Base-by-base conservation (phyloP, 441 rosid species). In the Geranium incanum region DNA sequence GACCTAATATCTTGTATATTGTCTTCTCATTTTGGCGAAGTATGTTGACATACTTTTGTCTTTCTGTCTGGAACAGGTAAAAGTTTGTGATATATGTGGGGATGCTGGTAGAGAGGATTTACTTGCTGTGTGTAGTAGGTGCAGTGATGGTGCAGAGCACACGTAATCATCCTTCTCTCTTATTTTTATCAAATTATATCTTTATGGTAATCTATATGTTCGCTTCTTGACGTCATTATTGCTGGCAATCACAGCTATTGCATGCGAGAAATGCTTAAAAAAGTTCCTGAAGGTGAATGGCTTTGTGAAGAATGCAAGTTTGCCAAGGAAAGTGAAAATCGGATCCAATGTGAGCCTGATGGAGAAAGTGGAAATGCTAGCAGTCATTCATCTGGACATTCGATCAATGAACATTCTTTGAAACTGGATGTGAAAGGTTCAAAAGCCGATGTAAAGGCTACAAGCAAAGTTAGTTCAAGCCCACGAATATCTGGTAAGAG, bases 81-180 rank as follows among this genome's bases (percentile, higher is more conserved):
- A 96, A 83, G 97, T 96, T 55, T 96, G 99, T 76, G 99, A 96
- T 81, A 93, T 91, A 68, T 96, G 99, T 74, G 99, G 98, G 75
- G 99, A 96, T 85, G 93, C 98, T 45, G 99, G 99, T 63, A 88
- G 94, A 68, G 99, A 96, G 84, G 95, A 93, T 83, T 78, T 87
- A 79, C 97, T 96, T 23, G 98, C 97, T 71, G 86, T 90, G 72
- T 96, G 99, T 79, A 85, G 92, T 70, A 80, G 85, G 82, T 96
- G 99, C 83, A 79, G 82, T 79, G 99, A 96, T 85, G 99, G 99
- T 70, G 99, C 98, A 73, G 98, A 95, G 84, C 99, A 95, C 89
- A 95, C 87, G 99, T 95, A 88, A 89, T 92, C 48, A 41, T 70
- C 66, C 55, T 18, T 71, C 38, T 64, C 11, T 74, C 70, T 50